Percentiles rank a stretch among this genome's conserved stretches.
Conservation (phyloP, 2,329 filamentous ascomycete genomes). For the Diplodia seriata region DNA sequence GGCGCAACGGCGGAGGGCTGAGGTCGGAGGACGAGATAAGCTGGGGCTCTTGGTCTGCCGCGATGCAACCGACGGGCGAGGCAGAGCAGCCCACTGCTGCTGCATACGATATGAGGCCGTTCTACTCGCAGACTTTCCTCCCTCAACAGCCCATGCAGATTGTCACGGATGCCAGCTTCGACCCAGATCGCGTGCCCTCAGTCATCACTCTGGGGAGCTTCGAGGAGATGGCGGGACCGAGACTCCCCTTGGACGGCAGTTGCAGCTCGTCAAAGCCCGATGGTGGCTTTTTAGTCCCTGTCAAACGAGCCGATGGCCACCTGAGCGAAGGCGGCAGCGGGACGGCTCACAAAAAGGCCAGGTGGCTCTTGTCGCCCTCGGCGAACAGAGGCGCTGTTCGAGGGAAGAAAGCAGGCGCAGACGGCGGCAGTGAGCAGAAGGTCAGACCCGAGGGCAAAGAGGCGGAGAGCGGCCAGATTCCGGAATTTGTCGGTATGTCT, state of each 20-base stretch:
- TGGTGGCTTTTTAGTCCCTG: not conserved
- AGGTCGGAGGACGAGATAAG: conserved; percentile 14
- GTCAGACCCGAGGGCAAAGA: not conserved
- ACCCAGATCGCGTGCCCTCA: not conserved
- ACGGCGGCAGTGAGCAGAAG: not conserved
- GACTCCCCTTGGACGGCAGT: not conserved
- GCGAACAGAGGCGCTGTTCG: not conserved
- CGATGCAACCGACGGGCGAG: conserved; percentile 15
- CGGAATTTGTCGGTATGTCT: not conserved
- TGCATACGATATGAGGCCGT: not conserved
- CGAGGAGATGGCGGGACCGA: not conserved
- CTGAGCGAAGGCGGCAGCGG: not conserved
- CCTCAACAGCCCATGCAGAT: not conserved
- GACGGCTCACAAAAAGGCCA: not conserved
- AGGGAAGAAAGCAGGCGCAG: not conserved
- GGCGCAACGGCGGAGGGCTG: conserved; percentile 6
- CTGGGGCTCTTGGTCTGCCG: conserved; percentile 8
- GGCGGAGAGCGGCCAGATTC: not conserved
- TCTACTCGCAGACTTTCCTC: not conserved
- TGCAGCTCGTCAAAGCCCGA: not conserved
- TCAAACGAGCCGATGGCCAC: not conserved
- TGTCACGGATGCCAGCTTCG: not conserved
- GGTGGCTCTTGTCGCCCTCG: not conserved
- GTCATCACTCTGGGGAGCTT: not conserved
- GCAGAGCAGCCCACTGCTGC: not conserved